Evolutionary conservation across 148 eudicot genomes (phyloP), one percentile per base, ranked within the genome.

Genomic region (Diospyros kaki): DNA sequence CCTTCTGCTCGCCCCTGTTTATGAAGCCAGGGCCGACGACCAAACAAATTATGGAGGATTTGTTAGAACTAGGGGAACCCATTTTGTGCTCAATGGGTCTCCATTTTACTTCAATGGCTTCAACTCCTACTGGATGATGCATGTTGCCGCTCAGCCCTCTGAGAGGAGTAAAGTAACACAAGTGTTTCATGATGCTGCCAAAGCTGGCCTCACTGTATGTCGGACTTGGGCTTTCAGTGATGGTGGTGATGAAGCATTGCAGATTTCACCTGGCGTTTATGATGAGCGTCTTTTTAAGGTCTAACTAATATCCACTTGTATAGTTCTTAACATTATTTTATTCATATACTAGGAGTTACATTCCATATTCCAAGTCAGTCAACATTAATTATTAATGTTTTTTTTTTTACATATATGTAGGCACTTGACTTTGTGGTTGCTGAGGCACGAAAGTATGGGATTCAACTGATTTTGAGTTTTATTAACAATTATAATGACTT

Each of bases 351-450:
- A 48, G 52, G 52, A 48, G 8, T 48, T 8, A 48, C 28, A 28
- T 28, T 28, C 28, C 28, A 28, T 28, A 28, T 28, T 28, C 28
- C 28, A 28, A 28, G 28, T 28, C 28, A 28, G 28, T 28, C 28
- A 28, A 28, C 28, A 28, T 28, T 28, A 28, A 28, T 28, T 28
- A 28, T 28, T 28, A 28, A 28, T 28, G 28, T 28, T 28, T 28
- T 28, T 28, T 28, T 28, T 28, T 28, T 28, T 28, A 28, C 28
- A 28, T 28, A 8, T 8, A 38, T 55, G 52, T 44, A 84, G 84
- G 87, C 78, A 9, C 56, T 84, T 59, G 87, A 84, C 71, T 85
- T 73, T 72, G 87, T 82, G 74, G 66, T 82, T 4, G 60, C 81
- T 11, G 87, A 85, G 56, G 87, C 87, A 0, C 69, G 73, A 45